These are phyloP conservation scores for Chlorella sp. DNA, from an alignment of 139 green algal species.

Conservation along the genomic window DNA sequence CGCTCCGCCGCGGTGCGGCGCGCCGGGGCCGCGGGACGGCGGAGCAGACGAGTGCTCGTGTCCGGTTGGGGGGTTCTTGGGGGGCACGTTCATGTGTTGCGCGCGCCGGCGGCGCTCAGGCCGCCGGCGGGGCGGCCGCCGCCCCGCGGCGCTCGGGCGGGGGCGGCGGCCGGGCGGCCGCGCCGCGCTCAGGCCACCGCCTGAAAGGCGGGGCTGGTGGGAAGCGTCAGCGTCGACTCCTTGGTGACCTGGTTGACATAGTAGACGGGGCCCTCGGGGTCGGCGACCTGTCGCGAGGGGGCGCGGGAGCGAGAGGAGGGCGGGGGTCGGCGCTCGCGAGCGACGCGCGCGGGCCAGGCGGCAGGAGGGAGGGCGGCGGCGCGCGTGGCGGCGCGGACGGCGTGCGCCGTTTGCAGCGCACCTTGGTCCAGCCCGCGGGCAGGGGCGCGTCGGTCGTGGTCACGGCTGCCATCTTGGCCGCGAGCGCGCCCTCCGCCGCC, in stretches of 20 bases:
- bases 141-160: too few species aligned
- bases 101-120: too few species aligned
- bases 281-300: background rate
- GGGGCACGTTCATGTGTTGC: too few species aligned
- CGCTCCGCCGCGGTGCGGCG: too few species aligned
- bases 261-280: constrained; percentile 25
- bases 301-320: background rate
- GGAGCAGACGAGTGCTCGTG: too few species aligned
- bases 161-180: too few species aligned
- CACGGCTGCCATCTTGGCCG: constrained; percentile 6
- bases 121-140: too few species aligned
- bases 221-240: too few species aligned
- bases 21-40: too few species aligned
- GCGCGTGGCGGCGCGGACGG: background rate
- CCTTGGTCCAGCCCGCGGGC: constrained; percentile 28
- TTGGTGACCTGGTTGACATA: constrained; percentile 24
- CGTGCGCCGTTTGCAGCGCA: background rate
- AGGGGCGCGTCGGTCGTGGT: constrained; percentile 7
- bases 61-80: too few species aligned
- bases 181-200: too few species aligned
- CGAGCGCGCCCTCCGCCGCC: constrained; percentile 23
- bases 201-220: too few species aligned
- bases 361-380: background rate
- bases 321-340: background rate
- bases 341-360: background rate